Evolutionary conservation across 805 yeast genomes (phyloP), one percentile per base, ranked within the genome.

Genomic region (Pichia heedii): DNA sequence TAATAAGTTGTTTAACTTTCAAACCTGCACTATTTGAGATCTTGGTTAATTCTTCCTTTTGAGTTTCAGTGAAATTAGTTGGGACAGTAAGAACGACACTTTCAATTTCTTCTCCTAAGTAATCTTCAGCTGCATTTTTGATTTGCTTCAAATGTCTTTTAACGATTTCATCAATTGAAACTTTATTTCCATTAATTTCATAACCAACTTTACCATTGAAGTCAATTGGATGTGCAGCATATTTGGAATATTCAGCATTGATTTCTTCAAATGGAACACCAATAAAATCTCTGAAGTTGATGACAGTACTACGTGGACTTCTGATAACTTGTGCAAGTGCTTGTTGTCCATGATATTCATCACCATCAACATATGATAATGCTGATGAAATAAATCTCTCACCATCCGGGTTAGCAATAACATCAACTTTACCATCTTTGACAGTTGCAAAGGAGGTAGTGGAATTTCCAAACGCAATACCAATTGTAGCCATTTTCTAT

Each of bases 351-450:
- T 93, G 97, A 69, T 86, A 93, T 70, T 93, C 97, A 63, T 93
- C 97, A 44, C 75, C 82, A 48, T 94, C 96, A 46, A 88, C 88
- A 63, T 89, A 93, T 18, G 97, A 79, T 49, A 93, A 74, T 47
- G 84, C 84, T 24, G 97, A 84, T 49, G 97, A 95, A 62, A 93
- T 93, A 48, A 90, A 76, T 71, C 97, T 86, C 69, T 93, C 97
- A 66, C 98, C 98, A 61, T 93, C 98, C 54, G 94, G 96, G 78
- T 93, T 90, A 54, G 98, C 98, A 64, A 93, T 90, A 53, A 93
- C 95, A 61, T 93, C 97, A 51, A 87, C 93, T 63, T 83, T 84
- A 50, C 96, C 97, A 58, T 90, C 97, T 49, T 74, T 68, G 53
- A 89, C 84, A 58, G 81, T 85, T 40, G 97, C 97, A 63, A 93